phyloP scores from a whole-genome alignment of 768 basidiomycete genomes.

The Dacryopinax primogenitus region DNA sequence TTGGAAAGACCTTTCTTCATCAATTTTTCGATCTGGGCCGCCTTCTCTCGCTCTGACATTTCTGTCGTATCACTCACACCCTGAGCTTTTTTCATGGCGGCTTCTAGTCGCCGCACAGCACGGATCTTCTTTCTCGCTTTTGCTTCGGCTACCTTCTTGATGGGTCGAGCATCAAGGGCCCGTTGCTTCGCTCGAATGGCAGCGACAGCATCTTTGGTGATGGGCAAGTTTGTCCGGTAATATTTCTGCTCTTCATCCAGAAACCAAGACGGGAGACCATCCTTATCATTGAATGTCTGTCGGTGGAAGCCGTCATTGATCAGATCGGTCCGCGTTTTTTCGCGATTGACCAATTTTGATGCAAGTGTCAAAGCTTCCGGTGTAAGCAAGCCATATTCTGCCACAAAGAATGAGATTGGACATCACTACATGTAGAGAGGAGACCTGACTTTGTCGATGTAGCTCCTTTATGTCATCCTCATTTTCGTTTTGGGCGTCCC shows the following conservation, averaged over 20 bases:
- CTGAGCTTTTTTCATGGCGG: conserved; percentile 91
- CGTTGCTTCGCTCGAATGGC: conserved; percentile 80
- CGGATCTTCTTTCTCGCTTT: conserved; percentile 94
- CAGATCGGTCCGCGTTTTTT: conserved; percentile 75
- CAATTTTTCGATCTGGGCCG: conserved; percentile 80
- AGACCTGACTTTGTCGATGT: conserved; percentile 49
- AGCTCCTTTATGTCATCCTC: conserved; percentile 54
- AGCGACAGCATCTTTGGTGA: conserved; percentile 87
- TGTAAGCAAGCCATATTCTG: conserved; percentile 72
- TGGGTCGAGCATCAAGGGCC: conserved; percentile 88
- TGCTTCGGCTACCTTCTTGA: conserved; percentile 98
- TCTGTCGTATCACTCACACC: conserved; percentile 79
- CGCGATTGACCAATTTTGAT: conserved; percentile 77
- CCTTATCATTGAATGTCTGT: conserved; percentile 81
- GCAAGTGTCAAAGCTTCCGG: conserved; percentile 86
- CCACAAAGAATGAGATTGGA: conserved; percentile 3
- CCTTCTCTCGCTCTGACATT: conserved; percentile 90
- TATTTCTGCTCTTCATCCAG: conserved; percentile 87
- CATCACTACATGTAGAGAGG: not conserved
- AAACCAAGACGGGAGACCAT: conserved; percentile 90
- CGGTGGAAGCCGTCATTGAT: conserved; percentile 94
- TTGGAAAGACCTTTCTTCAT: conserved; percentile 68
- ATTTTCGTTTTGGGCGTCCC: conserved; percentile 71
- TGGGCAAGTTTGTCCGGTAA: conserved; percentile 89
- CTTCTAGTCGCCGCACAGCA: conserved; percentile 71